Percentiles rank a stretch among this genome's conserved stretches.
Conservation (phyloP, 2,329 filamentous ascomycete species). For the Didymella segeticola region DNA sequence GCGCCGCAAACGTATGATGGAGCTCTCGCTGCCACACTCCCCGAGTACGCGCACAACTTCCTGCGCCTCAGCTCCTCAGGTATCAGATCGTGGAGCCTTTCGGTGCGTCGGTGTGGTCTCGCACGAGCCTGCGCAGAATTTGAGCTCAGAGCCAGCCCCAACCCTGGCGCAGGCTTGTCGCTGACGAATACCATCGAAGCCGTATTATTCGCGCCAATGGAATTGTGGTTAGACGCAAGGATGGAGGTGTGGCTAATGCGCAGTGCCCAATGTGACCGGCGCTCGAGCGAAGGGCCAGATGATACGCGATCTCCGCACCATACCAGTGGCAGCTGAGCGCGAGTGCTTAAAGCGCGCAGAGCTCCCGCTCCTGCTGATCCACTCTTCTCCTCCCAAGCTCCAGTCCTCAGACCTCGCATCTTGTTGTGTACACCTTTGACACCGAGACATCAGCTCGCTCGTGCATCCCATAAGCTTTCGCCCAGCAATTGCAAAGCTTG, state of each 20-base stretch:
- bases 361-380: background rate
- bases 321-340: constrained; percentile 9
- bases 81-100: background rate
- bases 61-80: constrained; percentile 2
- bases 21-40: background rate
- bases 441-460: background rate
- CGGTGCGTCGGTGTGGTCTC: constrained; percentile 1
- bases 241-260: constrained; percentile 16
- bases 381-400: background rate
- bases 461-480: constrained; percentile 13
- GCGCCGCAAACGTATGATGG: constrained; percentile 2
- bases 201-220: constrained; percentile 20
- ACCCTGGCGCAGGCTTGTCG: constrained; percentile 4
- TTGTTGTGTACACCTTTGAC: too few species aligned
- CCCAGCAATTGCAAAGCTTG: constrained; percentile 10
- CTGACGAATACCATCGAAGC: constrained; percentile 18
- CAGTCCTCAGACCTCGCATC: background rate
- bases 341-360: constrained; percentile 3
- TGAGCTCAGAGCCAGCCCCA: constrained; percentile 1
- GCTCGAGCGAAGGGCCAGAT: constrained; percentile 4
- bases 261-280: constrained; percentile 5
- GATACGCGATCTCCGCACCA: constrained; percentile 11
- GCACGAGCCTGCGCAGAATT: constrained; percentile 1
- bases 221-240: background rate
- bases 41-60: background rate